Conservation (phyloP, 306 rosid genomes). For the Lathyrus tuberosus region DNA sequence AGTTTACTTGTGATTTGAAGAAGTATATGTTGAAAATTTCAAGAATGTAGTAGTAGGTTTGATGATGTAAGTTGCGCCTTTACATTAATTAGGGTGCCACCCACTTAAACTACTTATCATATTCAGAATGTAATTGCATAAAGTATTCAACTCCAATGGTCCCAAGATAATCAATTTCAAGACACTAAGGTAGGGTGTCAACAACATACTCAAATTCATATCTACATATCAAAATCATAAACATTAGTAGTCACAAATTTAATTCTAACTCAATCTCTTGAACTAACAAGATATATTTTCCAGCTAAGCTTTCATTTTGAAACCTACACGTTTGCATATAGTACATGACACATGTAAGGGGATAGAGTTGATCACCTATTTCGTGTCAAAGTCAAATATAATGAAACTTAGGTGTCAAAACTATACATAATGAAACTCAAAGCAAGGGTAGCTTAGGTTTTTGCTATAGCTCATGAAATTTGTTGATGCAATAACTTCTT, state of each 20-base stretch:
- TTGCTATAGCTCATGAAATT: not conserved
- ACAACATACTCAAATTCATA: not conserved
- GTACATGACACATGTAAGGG: slow-evolving; percentile 40
- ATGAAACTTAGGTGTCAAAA: slow-evolving; percentile 33
- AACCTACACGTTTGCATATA: slow-evolving; percentile 37
- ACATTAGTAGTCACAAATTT: not conserved
- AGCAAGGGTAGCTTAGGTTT: not conserved
- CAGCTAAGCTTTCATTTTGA: not conserved
- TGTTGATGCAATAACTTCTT: not conserved
- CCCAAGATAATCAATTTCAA: slow-evolving; percentile 33
- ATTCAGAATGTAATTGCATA: slow-evolving; percentile 25
- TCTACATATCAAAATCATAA: too few species aligned
- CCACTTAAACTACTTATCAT: slow-evolving; percentile 41
- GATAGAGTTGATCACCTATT: slow-evolving; percentile 3
- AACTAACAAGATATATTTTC: too few species aligned
- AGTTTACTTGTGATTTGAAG: not conserved
- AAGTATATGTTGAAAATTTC: slow-evolving; percentile 25
- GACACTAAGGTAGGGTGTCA: not conserved
- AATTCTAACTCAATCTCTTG: not conserved
- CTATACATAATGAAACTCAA: slow-evolving; percentile 3
- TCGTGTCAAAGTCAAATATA: slow-evolving; percentile 40
- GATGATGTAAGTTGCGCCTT: slow-evolving; percentile 43
- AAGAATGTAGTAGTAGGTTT: slow-evolving; percentile 39
- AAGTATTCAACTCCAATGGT: slow-evolving; percentile 35
- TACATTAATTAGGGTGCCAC: slow-evolving; percentile 45